A percentile compares a stretch with the other conserved stretches of the same genome.
phyloP scores from a whole-genome alignment of 768 basidiomycete genomes.

The Lactifluus echinatus region DNA sequence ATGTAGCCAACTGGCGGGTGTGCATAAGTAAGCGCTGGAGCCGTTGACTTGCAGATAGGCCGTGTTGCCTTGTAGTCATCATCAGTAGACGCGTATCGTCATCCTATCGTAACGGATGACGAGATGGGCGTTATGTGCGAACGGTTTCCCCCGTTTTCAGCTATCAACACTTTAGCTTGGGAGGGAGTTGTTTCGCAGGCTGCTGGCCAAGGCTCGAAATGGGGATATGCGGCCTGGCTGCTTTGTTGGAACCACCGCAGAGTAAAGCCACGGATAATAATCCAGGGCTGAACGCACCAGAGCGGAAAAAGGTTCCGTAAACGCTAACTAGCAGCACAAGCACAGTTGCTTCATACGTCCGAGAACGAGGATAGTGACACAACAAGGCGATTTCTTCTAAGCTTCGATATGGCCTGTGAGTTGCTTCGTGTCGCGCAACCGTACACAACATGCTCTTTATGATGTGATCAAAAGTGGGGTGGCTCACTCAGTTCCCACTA shows the following conservation, averaged over 20 bases:
- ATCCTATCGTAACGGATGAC: neutral
- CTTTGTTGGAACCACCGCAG: slow-evolving; percentile 35
- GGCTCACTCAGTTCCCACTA: neutral
- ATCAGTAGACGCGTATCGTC: neutral
- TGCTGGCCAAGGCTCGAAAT: neutral
- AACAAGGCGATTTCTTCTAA: slow-evolving; percentile 61
- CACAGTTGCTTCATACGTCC: slow-evolving; percentile 37
- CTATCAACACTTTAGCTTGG: too few species aligned
- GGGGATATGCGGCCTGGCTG: neutral
- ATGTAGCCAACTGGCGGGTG: neutral
- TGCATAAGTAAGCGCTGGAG: neutral
- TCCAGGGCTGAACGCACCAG: slow-evolving; percentile 60
- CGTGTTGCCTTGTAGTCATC: too few species aligned
- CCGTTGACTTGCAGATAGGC: neutral
- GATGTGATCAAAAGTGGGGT: too few species aligned
- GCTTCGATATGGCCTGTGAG: slow-evolving; percentile 48
- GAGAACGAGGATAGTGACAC: too few species aligned
- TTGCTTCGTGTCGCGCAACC: slow-evolving; percentile 28
- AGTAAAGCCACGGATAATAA: slow-evolving; percentile 38
- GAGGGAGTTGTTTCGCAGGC: neutral
- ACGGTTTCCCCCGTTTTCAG: neutral
- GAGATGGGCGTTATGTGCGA: neutral
- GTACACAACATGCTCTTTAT: too few species aligned
- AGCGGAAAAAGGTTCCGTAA: slow-evolving; percentile 47
- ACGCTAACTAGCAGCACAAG: slow-evolving; percentile 57